Evolutionary conservation across 2,329 filamentous ascomycete genomes (phyloP), one percentile per base, ranked within the genome.

Genomic region (Neopestalotiopsis rosae): DNA sequence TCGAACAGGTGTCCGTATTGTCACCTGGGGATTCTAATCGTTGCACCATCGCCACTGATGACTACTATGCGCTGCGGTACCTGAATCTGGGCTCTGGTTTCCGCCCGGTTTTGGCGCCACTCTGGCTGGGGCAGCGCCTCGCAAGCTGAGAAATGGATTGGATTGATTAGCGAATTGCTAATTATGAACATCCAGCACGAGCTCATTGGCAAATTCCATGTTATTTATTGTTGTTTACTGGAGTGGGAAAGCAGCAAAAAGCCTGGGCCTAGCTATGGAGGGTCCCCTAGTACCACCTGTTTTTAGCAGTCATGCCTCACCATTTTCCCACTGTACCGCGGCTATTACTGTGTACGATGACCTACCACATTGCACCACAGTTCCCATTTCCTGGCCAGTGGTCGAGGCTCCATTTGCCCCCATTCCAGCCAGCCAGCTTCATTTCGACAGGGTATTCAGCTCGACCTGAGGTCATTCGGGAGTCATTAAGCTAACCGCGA

Each of bases 41-140:
- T 34, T 20, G 59, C n/a, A 30, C 59, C 57, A 59, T 32, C 30
- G 57, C 57, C 57, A 59, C 57, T 59, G 45, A 52, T 52, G 45
- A 52, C 45, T 52, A 52, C 45, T 7, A 17, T 17, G 17, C n/a
- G 45, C 45, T 10, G 45, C 45, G 24, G 45, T 52, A 52, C 45
- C 45, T 52, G 45, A 52, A n/a, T 52, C 45, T 52, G n/a, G 34
- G 34, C 45, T 13, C 42, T 28, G 42, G 42, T 49, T 14, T n/a
- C 42, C 24, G 24, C 24, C 24, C 24, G 24, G 24, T 28, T 6
- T n/a, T n/a, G 45, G 45, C 34, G 34, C 34, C 34, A 38, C 34
- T 38, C 24, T 38, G 34, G 34, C 34, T 38, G 34, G 34, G 34
- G 34, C 34, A 38, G 34, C 34, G 14, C 5, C 45, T 52, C 45